Conservation (phyloP, 2,329 filamentous ascomycete species). For the Clathrospora elynae region DNA sequence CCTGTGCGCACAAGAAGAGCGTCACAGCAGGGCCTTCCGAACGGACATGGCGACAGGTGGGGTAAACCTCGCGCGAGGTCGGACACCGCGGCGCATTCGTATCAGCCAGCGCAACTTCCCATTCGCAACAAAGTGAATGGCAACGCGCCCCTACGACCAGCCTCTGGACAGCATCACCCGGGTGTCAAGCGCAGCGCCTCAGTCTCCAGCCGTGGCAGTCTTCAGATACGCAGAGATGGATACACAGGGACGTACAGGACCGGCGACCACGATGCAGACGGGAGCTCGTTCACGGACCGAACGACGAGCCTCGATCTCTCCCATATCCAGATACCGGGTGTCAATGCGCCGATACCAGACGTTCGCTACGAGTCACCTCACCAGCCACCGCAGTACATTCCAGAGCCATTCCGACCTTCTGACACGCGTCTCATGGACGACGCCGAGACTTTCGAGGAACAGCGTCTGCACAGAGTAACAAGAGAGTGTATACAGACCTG, state of each 20-base stretch:
- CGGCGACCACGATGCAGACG: slow-evolving; percentile 31
- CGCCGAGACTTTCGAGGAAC: slow-evolving; percentile 51
- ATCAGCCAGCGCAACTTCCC: slow-evolving; percentile 31
- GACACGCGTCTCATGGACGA: slow-evolving; percentile 58
- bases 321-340: slow-evolving; percentile 41
- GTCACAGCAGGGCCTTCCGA: slow-evolving; percentile 16
- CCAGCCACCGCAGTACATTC: slow-evolving; percentile 28
- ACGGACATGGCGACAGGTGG: slow-evolving; percentile 10
- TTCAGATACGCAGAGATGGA: slow-evolving; percentile 36
- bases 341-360: slow-evolving; percentile 45
- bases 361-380: slow-evolving; percentile 15
- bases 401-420: slow-evolving; percentile 55
- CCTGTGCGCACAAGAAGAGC: slow-evolving; percentile 26
- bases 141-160: slow-evolving; percentile 18
- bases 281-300: slow-evolving; percentile 40
- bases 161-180: slow-evolving; percentile 28
- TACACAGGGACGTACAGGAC: slow-evolving; percentile 16
- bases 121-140: slow-evolving; percentile 35
- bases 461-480: slow-evolving; percentile 34
- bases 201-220: slow-evolving; percentile 44
- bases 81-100: slow-evolving; percentile 32
- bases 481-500: slow-evolving; percentile 51
- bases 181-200: slow-evolving; percentile 38
- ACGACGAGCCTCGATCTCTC: slow-evolving; percentile 38
- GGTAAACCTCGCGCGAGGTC: slow-evolving; percentile 31